These are phyloP conservation scores for Colletotrichum salicis DNA, from an alignment of 2,329 filamentous ascomycete species.

Conservation along the genomic window DNA sequence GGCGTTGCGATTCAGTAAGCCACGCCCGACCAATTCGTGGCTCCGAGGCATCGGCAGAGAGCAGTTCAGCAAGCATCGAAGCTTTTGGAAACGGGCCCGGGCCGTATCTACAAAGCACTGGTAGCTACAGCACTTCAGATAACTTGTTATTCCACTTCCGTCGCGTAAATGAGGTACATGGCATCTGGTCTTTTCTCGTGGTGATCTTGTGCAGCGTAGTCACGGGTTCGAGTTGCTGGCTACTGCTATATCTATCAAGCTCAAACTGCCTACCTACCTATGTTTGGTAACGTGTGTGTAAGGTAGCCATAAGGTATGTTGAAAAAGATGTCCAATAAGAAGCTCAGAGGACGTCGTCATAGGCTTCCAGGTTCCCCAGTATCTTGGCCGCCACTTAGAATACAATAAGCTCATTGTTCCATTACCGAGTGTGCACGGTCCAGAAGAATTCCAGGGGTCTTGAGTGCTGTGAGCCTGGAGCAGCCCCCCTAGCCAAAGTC, in stretches of 20 bases:
- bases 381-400: conserved; percentile 10
- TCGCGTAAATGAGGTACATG: not conserved
- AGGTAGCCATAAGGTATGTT: too few relatives aligned
- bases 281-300: too few relatives aligned
- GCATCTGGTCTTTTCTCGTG: not conserved
- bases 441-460: conserved; percentile 19
- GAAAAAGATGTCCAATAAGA: not conserved
- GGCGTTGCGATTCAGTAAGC: conserved; percentile 27
- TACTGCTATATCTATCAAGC: too few relatives aligned
- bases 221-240: not conserved
- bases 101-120: conserved; percentile 19
- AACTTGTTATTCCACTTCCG: conserved; percentile 30
- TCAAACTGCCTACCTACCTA: too few relatives aligned
- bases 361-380: not conserved
- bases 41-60: conserved; percentile 19
- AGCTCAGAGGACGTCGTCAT: not conserved
- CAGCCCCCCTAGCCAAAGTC: not conserved
- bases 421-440: conserved; percentile 16
- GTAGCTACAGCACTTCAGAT: conserved; percentile 31
- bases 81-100: conserved; percentile 26
- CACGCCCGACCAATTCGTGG: conserved; percentile 5
- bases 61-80: conserved; percentile 31
- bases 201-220: not conserved
- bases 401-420: not conserved
- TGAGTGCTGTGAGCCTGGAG: not conserved